These are phyloP conservation scores for Poteriospumella lacustris DNA, from an alignment of 108 stramenopile genomes.

Conservation along the genomic window DNA sequence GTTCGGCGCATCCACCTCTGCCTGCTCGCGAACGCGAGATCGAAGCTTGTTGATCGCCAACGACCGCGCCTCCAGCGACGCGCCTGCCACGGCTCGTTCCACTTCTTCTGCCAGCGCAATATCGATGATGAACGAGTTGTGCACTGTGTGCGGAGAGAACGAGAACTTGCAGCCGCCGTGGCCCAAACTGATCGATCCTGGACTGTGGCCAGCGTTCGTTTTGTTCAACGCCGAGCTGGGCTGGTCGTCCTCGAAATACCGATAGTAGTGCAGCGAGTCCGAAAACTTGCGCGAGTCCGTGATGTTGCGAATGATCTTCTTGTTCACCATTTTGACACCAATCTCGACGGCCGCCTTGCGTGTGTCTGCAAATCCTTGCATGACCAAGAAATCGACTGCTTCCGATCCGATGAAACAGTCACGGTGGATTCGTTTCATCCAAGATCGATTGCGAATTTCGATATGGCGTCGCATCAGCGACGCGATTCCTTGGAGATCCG, in stretches of 20 bases:
- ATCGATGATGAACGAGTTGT: constrained; percentile 27
- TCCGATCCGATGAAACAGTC: constrained; percentile 22
- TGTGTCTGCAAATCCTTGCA: constrained; percentile 19
- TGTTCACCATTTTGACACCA: background rate
- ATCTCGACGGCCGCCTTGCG: constrained; percentile 14
- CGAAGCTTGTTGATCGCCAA: constrained; percentile 12
- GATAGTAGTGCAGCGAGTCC: constrained; percentile 14
- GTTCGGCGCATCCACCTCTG: constrained; percentile 9
- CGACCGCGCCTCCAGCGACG: background rate
- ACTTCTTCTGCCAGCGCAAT: constrained; percentile 23
- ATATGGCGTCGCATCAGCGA: constrained; percentile 3
- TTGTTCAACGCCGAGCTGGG: background rate
- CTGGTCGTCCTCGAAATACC: constrained; percentile 4
- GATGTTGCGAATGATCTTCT: constrained; percentile 1
- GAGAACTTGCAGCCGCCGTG: constrained; percentile 21
- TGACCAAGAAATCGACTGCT: constrained; percentile 21
- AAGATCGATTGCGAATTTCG: constrained; percentile 27
- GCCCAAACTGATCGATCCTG: background rate
- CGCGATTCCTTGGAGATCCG: constrained; percentile 17
- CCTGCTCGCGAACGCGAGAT: constrained; percentile 19
- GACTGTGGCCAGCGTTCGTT: constrained; percentile 11
- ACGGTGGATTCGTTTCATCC: constrained; percentile 28
- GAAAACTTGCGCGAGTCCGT: background rate
- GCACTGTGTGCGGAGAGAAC: constrained; percentile 22
- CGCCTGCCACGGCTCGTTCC: constrained; percentile 21